Evolutionary conservation across 768 basidiomycete genomes (phyloP).

Genomic region (Mycena polygramma): DNA sequence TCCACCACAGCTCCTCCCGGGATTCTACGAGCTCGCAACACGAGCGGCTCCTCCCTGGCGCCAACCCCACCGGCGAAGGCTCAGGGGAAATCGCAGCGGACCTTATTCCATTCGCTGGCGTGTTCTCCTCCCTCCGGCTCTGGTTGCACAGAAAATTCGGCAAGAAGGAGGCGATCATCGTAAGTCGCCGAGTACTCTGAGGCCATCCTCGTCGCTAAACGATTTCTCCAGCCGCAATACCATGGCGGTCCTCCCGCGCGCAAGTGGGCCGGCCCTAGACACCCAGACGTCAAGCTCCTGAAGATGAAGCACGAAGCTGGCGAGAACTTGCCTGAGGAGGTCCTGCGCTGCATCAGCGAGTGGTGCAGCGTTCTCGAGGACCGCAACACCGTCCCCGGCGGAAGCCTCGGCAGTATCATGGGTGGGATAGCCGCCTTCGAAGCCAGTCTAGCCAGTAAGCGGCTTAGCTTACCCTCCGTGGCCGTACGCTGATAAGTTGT

Average conservation of each 20-base stretch:
- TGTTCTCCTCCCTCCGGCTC: conserved; percentile 41
- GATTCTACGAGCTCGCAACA: conserved; percentile 45
- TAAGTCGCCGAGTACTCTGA: conserved; percentile 34
- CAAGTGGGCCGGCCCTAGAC: conserved; percentile 55
- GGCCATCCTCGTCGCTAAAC: not conserved
- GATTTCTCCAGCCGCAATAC: conserved; percentile 33
- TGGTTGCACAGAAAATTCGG: conserved; percentile 40
- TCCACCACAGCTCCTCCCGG: conserved; percentile 40
- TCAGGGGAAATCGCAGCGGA: conserved; percentile 48
- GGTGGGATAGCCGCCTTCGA: conserved; percentile 65
- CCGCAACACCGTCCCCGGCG: conserved; percentile 59
- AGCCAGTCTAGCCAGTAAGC: conserved; percentile 62
- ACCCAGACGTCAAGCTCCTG: conserved; percentile 44
- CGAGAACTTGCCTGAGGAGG: conserved; percentile 70
- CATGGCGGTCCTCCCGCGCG: conserved; percentile 35
- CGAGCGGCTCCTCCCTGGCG: conserved; percentile 56
- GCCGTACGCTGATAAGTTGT: conserved; percentile 1
- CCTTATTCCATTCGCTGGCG: conserved; percentile 56
- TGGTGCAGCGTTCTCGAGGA: conserved; percentile 73
- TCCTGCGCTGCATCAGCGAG: conserved; percentile 67
- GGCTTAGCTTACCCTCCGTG: not conserved
- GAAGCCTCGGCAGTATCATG: conserved; percentile 64
- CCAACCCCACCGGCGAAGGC: conserved; percentile 43
- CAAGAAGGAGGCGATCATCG: conserved; percentile 35
- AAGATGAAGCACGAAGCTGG: conserved; percentile 48